A percentile compares a stretch with the other conserved stretches of the same genome.
These are phyloP conservation scores for Apiospora sp. DNA, from an alignment of 2,329 filamentous ascomycete genomes.

Conservation along the genomic window DNA sequence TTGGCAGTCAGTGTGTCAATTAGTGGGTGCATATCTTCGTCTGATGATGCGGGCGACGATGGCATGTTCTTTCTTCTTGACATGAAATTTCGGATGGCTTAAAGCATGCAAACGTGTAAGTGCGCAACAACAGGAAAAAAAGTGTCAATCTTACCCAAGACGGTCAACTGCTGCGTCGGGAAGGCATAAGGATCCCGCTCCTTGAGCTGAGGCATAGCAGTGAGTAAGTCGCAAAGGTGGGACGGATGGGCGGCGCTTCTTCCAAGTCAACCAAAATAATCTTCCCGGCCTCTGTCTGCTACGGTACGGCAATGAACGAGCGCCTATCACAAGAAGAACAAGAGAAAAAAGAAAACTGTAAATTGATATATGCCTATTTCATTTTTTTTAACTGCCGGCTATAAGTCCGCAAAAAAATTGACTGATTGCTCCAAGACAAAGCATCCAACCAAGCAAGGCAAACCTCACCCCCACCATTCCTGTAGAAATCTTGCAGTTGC, in stretches of 20 bases:
- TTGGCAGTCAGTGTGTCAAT: neutral
- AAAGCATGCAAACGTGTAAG: neutral
- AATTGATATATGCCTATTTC: neutral
- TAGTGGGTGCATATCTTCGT: neutral
- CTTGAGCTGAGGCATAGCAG: slow-evolving; percentile 6
- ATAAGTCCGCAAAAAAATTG: neutral
- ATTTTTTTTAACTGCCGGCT: neutral
- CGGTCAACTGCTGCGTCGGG: slow-evolving; percentile 19
- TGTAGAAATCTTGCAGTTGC: neutral
- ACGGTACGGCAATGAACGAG: neutral
- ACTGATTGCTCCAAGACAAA: neutral
- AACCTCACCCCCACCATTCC: neutral
- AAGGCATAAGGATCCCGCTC: slow-evolving; percentile 16
- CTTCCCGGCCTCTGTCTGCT: neutral
- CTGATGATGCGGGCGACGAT: neutral
- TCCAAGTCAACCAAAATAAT: neutral
- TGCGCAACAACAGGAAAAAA: neutral
- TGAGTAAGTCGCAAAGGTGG: neutral
- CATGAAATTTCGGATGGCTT: neutral
- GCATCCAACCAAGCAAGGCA: neutral
- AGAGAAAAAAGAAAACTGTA: neutral
- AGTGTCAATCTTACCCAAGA: slow-evolving; percentile 18
- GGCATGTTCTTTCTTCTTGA: neutral
- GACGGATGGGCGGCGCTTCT: neutral
- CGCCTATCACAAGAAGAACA: neutral